Conservation (phyloP, 495 filamentous ascomycete genomes). For the Hypomontagnella monticulosa region DNA sequence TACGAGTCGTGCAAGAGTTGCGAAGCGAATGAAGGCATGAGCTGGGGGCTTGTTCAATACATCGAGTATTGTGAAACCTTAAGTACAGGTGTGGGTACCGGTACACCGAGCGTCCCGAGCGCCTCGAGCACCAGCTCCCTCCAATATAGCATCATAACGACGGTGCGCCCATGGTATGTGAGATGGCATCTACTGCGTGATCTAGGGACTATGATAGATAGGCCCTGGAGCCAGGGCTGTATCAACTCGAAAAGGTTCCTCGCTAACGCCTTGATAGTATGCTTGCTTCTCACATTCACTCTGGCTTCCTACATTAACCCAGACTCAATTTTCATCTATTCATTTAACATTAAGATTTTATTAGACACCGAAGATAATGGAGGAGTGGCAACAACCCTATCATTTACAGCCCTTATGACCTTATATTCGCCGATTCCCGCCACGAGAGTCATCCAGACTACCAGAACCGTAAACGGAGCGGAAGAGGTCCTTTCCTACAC, state of each 20-base stretch:
- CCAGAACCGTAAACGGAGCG: constrained; percentile 3
- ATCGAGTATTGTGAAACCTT: not conserved
- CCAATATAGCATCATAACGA: not conserved
- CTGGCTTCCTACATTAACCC: no score
- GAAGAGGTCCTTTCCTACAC: not conserved
- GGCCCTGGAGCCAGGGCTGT: no score
- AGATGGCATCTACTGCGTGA: no score
- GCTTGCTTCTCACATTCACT: no score
- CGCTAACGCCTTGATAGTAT: no score
- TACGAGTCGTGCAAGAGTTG: not conserved
- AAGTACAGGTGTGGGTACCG: not conserved
- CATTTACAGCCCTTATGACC: not conserved
- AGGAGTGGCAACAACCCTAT: not conserved
- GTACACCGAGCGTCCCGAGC: no score
- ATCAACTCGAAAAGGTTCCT: no score
- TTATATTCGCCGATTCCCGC: not conserved
- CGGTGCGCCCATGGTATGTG: constrained; percentile 21
- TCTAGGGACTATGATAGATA: no score
- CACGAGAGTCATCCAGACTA: constrained; percentile 12
- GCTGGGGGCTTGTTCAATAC: no score
- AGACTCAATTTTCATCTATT: no score
- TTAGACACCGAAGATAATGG: constrained; percentile 1
- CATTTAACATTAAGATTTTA: not conserved
- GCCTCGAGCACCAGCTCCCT: no score
- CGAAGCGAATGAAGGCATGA: not conserved